Evolutionary conservation across 352 stramenopile genomes (phyloP), one percentile per base, ranked within the genome.

Genomic region (Thraustotheca clavata): DNA sequence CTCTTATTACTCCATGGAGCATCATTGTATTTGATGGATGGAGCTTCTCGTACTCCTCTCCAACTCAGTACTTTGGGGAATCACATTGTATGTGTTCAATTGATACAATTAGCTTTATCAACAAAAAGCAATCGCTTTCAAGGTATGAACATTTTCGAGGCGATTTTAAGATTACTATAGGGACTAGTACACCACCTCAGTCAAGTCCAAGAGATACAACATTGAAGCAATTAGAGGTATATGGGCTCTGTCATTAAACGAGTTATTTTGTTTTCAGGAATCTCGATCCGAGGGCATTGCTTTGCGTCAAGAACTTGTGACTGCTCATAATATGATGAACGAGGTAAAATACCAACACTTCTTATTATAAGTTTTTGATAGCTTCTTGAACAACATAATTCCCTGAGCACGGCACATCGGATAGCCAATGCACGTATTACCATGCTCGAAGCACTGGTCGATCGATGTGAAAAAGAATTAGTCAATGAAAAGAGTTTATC

Each of bases 31-130:
- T 62, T 74, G 11, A 74, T 89, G 67, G 80, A 91, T 47, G 72
- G 67, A 3, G 76, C 82, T 52, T 79, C 80, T 24, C 73, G 78
- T 0, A 86, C 80, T 3, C 77, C 82, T 4, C 59, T 91, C 14
- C 73, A 88, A 18, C 60, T 88, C 11, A 86, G 76, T 16, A 87
- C 88, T 32, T 73, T 91, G 60, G 80, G 87, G 60, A 89, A 87
- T 31, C 77, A 80, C 6, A 68, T 88, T 3, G 74, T 79, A 32
- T 88, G 82, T 36, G 77, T 81, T 2, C 77, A 89, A 40, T 52
- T 88, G 4, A 49, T 91, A 7, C 82, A 91, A 59, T 68, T 31
- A 8, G 38, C 57, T 2, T 27, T 48, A 29, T 22, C 55, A 5
- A 12, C n/a, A n/a, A n/a, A n/a, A n/a, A n/a, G n/a, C n/a, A n/a